Evolutionary conservation across 768 basidiomycete genomes (phyloP).

Genomic region (Tylopilus intermedius): DNA sequence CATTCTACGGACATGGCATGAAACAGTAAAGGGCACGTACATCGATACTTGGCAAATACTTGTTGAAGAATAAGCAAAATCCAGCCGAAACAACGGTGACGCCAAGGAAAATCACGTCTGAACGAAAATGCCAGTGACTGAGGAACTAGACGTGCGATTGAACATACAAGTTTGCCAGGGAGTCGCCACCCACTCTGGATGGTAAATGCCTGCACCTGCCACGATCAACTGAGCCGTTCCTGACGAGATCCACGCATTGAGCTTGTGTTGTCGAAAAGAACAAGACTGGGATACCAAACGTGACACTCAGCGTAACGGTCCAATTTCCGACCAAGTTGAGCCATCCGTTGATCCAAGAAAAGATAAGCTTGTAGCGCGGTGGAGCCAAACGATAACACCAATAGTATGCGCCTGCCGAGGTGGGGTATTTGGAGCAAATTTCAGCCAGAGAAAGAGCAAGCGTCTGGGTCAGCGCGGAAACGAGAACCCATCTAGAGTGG

Average conservation of each 20-base stretch:
- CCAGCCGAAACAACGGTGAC: conserved; percentile 44
- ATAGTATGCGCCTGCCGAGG: conserved; percentile 59
- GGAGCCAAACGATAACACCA: conserved; percentile 62
- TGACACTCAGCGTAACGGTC: conserved; percentile 63
- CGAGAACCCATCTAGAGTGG: conserved; percentile 42
- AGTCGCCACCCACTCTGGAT: conserved; percentile 53
- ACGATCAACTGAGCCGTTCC: conserved; percentile 58
- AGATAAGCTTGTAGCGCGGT: conserved; percentile 44
- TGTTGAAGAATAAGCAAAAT: conserved; percentile 55
- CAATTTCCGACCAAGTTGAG: conserved; percentile 64
- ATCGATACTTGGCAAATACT: conserved; percentile 45
- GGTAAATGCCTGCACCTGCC: conserved; percentile 53
- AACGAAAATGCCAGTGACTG: background rate
- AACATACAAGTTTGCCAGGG: conserved; percentile 56
- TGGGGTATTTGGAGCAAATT: conserved; percentile 57
- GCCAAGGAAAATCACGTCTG: conserved; percentile 54
- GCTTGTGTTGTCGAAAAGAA: background rate
- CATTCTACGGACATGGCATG: background rate
- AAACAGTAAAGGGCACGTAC: conserved; percentile 26
- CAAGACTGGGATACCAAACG: conserved; percentile 39
- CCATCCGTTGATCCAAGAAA: conserved; percentile 69
- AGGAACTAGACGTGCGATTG: background rate
- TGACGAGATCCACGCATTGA: conserved; percentile 15
- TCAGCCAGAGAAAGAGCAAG: conserved; percentile 54
- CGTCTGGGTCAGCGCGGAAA: conserved; percentile 43